These are phyloP conservation scores for Mycena galopus DNA, from an alignment of 768 basidiomycete species.

Conservation along the genomic window DNA sequence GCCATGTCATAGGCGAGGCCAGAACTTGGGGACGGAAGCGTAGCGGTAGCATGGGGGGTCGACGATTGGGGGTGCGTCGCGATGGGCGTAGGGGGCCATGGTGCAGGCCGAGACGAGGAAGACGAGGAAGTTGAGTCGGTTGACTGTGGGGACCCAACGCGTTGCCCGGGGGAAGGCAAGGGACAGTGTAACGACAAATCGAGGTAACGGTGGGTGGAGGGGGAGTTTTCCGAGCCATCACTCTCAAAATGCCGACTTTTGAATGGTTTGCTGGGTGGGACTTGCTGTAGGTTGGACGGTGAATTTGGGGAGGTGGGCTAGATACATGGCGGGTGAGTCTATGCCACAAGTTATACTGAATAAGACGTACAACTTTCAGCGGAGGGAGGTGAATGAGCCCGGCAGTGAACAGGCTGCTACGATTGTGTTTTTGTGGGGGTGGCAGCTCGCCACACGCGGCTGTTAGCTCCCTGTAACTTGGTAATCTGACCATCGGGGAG, in stretches of 20 bases:
- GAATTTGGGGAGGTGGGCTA: not conserved
- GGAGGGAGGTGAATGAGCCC: constrained; percentile 29
- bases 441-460: constrained; percentile 19
- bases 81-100: not conserved
- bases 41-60: not conserved
- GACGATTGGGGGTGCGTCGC: not conserved
- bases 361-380: constrained; percentile 17
- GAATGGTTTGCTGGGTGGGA: not conserved
- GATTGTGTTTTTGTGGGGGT: not conserved
- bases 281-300: not conserved
- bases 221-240: not conserved
- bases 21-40: not conserved
- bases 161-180: not conserved
- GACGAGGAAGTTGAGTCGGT: not conserved
- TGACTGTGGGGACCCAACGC: not conserved
- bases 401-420: constrained; percentile 18
- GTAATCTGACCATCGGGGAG: constrained; percentile 4
- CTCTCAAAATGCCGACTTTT: not conserved
- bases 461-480: constrained; percentile 30
- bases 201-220: not conserved
- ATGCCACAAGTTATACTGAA: not conserved
- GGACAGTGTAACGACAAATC: not conserved
- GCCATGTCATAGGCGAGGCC: not conserved
- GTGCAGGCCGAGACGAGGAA: not conserved
- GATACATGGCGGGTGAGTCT: not conserved